phyloP scores from a whole-genome alignment of 1,139 yeast genomes.

The Meyerozyma athensensis region DNA sequence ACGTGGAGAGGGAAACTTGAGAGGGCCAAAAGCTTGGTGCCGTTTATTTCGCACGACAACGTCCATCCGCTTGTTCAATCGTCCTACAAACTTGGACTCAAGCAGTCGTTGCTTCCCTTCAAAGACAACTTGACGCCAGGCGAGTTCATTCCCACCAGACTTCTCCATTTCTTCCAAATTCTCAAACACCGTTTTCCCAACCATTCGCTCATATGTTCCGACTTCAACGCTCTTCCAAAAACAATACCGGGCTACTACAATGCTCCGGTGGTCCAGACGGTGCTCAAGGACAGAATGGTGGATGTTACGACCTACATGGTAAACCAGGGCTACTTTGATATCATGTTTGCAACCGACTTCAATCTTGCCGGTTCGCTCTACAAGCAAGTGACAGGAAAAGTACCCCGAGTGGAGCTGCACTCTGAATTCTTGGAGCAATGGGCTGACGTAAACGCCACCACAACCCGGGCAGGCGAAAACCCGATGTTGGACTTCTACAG shows the following conservation, averaged over 20 bases:
- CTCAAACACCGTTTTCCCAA: constrained; percentile 66
- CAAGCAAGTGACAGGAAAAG: constrained; percentile 58
- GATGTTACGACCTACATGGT: constrained; percentile 75
- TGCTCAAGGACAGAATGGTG: constrained; percentile 61
- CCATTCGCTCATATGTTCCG: constrained; percentile 69
- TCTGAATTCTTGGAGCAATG: constrained; percentile 61
- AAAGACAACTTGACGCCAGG: constrained; percentile 68
- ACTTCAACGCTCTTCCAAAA: constrained; percentile 63
- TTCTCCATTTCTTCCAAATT: constrained; percentile 61
- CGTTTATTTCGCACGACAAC: constrained; percentile 24
- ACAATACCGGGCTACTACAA: constrained; percentile 58
- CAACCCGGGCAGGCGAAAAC: constrained; percentile 74
- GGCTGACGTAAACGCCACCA: constrained; percentile 67
- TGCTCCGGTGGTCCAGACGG: constrained; percentile 82
- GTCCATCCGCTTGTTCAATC: constrained; percentile 43
- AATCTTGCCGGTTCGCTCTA: constrained; percentile 58
- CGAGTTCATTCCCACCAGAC: constrained; percentile 77
- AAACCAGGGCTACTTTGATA: constrained; percentile 80
- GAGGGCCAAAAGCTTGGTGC: constrained; percentile 26
- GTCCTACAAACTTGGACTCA: constrained; percentile 22
- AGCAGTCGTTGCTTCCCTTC: constrained; percentile 47
- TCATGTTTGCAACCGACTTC: constrained; percentile 84
- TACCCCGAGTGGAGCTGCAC: constrained; percentile 54
- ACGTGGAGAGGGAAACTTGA: constrained; percentile 19
- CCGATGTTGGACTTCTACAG: constrained; percentile 81